Conservation (phyloP, 495 filamentous ascomycete genomes). For the Podospora australis region DNA sequence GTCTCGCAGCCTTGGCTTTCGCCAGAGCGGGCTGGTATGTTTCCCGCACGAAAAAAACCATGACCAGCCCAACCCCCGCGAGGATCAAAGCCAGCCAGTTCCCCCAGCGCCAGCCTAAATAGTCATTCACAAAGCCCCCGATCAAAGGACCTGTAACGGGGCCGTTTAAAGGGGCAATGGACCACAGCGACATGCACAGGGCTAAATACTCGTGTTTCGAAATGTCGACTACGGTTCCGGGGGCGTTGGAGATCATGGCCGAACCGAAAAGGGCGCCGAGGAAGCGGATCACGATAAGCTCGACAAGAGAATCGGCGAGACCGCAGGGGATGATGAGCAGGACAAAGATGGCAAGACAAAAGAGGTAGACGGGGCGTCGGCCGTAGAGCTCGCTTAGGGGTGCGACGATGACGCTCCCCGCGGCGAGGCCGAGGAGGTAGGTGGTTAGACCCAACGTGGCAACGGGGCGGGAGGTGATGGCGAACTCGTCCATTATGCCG, state of each 20-base stretch:
- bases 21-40: slow-evolving; percentile 75
- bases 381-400: slow-evolving; percentile 73
- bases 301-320: slow-evolving; percentile 55
- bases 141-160: slow-evolving; percentile 60
- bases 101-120: slow-evolving; percentile 77
- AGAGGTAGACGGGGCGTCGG: slow-evolving; percentile 64
- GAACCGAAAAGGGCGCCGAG: slow-evolving; percentile 73
- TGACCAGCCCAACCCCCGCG: slow-evolving; percentile 47
- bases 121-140: slow-evolving; percentile 69
- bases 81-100: slow-evolving; percentile 77
- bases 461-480: slow-evolving; percentile 45
- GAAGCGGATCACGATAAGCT: slow-evolving; percentile 65
- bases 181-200: slow-evolving; percentile 67
- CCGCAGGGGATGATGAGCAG: slow-evolving; percentile 67
- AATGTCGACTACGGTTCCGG: slow-evolving; percentile 79
- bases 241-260: slow-evolving; percentile 73
- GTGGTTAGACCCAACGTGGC: slow-evolving; percentile 73
- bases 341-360: slow-evolving; percentile 54
- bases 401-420: slow-evolving; percentile 66
- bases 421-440: slow-evolving; percentile 68
- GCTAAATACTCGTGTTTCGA: slow-evolving; percentile 62
- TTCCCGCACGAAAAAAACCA: slow-evolving; percentile 56
- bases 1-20: slow-evolving; percentile 56
- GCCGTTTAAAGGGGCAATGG: slow-evolving; percentile 73
- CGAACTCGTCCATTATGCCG: slow-evolving; percentile 62